phyloP scores from a whole-genome alignment of 139 green algal species.

The Coccomyxa sp. region DNA sequence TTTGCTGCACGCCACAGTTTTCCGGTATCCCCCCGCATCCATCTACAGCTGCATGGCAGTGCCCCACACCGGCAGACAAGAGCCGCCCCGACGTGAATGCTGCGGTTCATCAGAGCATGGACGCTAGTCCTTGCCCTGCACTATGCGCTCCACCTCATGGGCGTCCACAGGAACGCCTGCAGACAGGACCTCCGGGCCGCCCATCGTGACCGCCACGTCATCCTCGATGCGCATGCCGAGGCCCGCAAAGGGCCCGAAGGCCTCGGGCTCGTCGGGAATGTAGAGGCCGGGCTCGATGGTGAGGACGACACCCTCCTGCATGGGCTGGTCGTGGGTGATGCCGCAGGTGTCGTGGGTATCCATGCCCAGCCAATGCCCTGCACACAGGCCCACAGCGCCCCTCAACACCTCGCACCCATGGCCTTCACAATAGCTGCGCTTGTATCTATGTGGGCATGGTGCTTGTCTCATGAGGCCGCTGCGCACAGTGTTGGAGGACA shows the following conservation, averaged over 20 bases:
- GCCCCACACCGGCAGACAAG: too few species aligned
- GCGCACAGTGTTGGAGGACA: too few species aligned
- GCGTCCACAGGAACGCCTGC: slow-evolving; percentile 19
- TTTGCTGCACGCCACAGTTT: too few species aligned
- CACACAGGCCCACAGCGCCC: background rate
- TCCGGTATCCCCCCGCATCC: too few species aligned
- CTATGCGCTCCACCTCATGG: slow-evolving; percentile 28
- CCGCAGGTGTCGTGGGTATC: slow-evolving; percentile 76
- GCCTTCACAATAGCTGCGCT: background rate
- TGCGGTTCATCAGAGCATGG: too few species aligned
- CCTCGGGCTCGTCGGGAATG: slow-evolving; percentile 53
- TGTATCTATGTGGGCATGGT: too few species aligned
- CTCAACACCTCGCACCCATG: background rate
- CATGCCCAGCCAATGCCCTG: slow-evolving; percentile 68
- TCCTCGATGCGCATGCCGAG: slow-evolving; percentile 78
- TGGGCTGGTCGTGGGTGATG: slow-evolving; percentile 43
- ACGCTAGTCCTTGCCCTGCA: slow-evolving; percentile 13
- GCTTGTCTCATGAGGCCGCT: too few species aligned
- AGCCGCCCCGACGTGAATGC: too few species aligned
- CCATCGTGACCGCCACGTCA: slow-evolving; percentile 57
- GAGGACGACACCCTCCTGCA: slow-evolving; percentile 61
- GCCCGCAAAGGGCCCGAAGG: slow-evolving; percentile 16
- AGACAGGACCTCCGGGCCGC: slow-evolving; percentile 32
- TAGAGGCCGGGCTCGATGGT: slow-evolving; percentile 87
- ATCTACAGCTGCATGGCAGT: too few species aligned